Evolutionary conservation across 768 basidiomycete species (phyloP).

Genomic region (Termitomyces sp.): DNA sequence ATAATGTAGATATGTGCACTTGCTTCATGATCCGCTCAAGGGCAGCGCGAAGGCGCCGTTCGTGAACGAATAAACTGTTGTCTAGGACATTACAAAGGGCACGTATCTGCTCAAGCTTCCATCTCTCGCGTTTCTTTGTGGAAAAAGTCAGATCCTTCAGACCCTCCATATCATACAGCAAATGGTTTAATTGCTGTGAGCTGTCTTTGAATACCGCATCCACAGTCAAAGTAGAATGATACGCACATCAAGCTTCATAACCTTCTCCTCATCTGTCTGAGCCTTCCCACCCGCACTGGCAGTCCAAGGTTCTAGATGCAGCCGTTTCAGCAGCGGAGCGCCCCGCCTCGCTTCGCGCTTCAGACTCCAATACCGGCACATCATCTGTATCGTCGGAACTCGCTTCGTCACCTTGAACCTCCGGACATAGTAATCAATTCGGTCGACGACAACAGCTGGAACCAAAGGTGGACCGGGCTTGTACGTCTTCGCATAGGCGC

Average conservation of each 20-base stretch:
- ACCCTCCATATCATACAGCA: constrained; percentile 74
- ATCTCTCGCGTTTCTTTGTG: constrained; percentile 72
- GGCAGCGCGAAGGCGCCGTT: constrained; percentile 50
- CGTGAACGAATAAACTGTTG: constrained; percentile 60
- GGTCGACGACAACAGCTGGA: constrained; percentile 77
- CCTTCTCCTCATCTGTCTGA: constrained; percentile 79
- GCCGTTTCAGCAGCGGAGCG: constrained; percentile 85
- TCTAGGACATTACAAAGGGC: constrained; percentile 64
- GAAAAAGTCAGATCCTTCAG: constrained; percentile 64
- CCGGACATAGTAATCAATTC: constrained; percentile 68
- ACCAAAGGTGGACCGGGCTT: constrained; percentile 91
- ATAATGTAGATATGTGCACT: constrained; percentile 19
- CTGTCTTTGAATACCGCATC: not conserved
- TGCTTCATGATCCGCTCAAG: constrained; percentile 73
- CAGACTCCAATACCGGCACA: constrained; percentile 95
- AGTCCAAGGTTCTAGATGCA: constrained; percentile 98
- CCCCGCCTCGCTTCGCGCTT: constrained; percentile 92
- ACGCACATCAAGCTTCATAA: constrained; percentile 74
- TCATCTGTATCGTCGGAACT: constrained; percentile 63
- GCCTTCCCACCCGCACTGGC: constrained; percentile 58
- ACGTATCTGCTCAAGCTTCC: constrained; percentile 69
- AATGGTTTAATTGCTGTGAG: constrained; percentile 46
- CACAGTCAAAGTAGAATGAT: not conserved
- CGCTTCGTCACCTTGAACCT: constrained; percentile 73
- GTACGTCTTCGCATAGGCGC: constrained; percentile 90